phyloP scores from a whole-genome alignment of 129 eudicot genomes.

The Flaveria robusta region DNA sequence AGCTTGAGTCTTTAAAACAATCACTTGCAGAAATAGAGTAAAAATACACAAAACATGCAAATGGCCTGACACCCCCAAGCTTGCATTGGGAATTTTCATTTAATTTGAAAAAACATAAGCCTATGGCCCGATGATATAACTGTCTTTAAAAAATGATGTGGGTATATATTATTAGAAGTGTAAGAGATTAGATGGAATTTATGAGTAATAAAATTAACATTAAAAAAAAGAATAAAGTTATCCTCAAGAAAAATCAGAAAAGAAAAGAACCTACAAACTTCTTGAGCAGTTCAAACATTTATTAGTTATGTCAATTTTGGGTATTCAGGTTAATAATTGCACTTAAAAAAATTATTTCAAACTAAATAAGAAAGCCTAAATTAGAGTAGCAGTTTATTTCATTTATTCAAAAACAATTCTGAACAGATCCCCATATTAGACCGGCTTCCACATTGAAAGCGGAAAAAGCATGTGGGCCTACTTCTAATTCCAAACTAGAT shows the following conservation, averaged over 20 bases:
- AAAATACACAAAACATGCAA: no score
- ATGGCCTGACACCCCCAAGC: no score
- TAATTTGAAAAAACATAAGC: no score
- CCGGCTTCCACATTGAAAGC: slow-evolving; percentile 16
- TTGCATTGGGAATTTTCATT: no score
- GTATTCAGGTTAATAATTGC: slow-evolving; percentile 29
- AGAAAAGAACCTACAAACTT: slow-evolving; percentile 25
- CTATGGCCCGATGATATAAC: no score
- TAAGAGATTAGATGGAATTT: no score
- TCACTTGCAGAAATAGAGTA: no score
- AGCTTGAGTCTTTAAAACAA: no score
- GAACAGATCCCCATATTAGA: slow-evolving; percentile 40
- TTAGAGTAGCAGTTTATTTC: slow-evolving; percentile 23
- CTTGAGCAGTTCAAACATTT: slow-evolving; percentile 39
- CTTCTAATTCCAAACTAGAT: slow-evolving; percentile 34
- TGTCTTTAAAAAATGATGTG: no score
- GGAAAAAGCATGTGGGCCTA: slow-evolving; percentile 36
- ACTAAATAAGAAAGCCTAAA: slow-evolving; percentile 38
- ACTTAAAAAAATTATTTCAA: slow-evolving; percentile 27
- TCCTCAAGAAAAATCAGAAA: slow-evolving; percentile 13
- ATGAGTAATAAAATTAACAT: no score
- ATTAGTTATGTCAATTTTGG: slow-evolving; percentile 27
- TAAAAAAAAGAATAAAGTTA: neutral
- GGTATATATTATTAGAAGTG: no score
- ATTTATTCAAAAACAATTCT: neutral